Evolutionary conservation across 2,329 filamentous ascomycete species (phyloP).

Genomic region (Aspergillus sp.): DNA sequence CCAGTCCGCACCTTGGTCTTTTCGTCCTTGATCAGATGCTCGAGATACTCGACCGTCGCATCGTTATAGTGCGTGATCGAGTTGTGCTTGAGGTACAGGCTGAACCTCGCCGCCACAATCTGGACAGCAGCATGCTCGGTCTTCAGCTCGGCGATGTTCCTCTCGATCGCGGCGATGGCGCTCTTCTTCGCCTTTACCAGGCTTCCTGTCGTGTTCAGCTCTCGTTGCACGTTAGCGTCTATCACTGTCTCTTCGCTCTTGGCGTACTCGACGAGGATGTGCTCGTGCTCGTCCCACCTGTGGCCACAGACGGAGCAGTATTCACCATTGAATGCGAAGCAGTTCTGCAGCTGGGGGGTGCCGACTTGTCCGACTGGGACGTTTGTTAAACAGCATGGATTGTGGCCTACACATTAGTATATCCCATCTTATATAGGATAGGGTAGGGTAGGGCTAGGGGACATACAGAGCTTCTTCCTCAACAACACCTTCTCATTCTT

Average conservation of each 20-base stretch:
- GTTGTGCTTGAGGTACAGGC: constrained; percentile 7
- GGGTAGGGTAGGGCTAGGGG: background rate
- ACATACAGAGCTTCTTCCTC: constrained; percentile 7
- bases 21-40: constrained; percentile 8
- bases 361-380: constrained; percentile 10
- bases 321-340: background rate
- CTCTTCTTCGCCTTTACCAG: background rate
- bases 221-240: background rate
- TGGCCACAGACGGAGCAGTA: constrained; percentile 2
- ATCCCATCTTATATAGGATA: too few species aligned
- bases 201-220: background rate
- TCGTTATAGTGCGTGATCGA: constrained; percentile 10
- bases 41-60: constrained; percentile 7
- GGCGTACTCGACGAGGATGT: constrained; percentile 9
- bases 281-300: constrained; percentile 8
- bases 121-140: background rate
- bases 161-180: background rate
- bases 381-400: constrained; percentile 6
- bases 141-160: constrained; percentile 5
- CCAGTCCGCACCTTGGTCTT: constrained; percentile 2
- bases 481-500: background rate
- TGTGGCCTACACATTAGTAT: constrained; percentile 3
- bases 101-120: background rate
- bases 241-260: constrained; percentile 1
- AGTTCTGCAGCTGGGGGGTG: constrained; percentile 6